Evolutionary conservation across 805 yeast genomes (phyloP), one percentile per base, ranked within the genome.

Genomic region (Teunomyces panamensis): DNA sequence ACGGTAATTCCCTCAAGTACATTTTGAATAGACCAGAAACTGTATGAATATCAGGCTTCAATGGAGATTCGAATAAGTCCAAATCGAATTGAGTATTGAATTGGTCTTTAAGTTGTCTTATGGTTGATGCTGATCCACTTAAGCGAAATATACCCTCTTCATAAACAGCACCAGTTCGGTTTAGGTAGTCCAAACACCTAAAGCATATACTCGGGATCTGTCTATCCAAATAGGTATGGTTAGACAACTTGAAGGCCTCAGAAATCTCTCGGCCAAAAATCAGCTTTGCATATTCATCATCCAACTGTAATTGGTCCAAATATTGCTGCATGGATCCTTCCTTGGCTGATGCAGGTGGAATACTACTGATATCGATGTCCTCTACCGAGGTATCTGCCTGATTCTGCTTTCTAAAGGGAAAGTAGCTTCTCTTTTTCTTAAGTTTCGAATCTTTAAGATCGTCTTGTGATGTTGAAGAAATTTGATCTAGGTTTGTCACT

Each of bases 121-220:
- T 89, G 45, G 85, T 76, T 1, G 89, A 78, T 47, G 90, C 86
- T 32, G 96, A 88, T 3, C 98, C 98, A 65, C 91, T 88, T 48
- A 90, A 71, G 51, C 99, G 75, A 71, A 94, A 94, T 2, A 92
- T 80, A 9, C 99, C 99, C 59, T 90, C 96, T 63, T 89, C 94
- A 51, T 79, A 79, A n/a, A 84, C 72, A 0, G 96, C 96, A 17
- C 84, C 81, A 24, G 83, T 78, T 33, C 73, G 75, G 43, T 77
- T 75, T 43, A 92, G 71, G 54, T 77, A 87, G 48, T 81, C 85
- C 30, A 91, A 59, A 59, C 96, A 89, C 50, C 96, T 69, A 56
- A 71, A 86, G 13, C 89, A 80, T 6, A 92, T 83, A 35, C 90
- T 81, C 1, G 99, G 97, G 14, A 86, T 74, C 6, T 63, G 64